Base-by-base conservation (phyloP, 768 basidiomycete species). In the Serpula lacrymans region DNA sequence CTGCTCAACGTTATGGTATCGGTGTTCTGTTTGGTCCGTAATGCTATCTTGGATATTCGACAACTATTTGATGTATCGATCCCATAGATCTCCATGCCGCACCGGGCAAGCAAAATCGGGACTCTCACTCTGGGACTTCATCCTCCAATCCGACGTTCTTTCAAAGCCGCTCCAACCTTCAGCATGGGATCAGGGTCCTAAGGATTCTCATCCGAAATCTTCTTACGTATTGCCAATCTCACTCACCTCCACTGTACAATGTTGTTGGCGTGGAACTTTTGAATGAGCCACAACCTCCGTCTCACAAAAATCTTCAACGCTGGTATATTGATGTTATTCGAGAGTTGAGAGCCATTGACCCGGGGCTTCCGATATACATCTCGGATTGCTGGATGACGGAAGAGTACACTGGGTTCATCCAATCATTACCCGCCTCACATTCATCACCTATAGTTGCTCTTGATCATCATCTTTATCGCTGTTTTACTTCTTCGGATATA, bases 401-500 rank as follows among this genome's bases (percentile, higher is more conserved):
- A 20, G 64, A 74, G 39, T 90, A 87, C 49, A 70, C 80, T 12
- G 63, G 70, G 7, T 85, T 74, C 51, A 64, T 80, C 51, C 60
- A 60, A 17, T 54, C 64, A 5, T 60, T 64, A 47, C 33, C 58
- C 33, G 8, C 50, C 42, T 9, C 40, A 39, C 28, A 53, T 42
- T 21, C 53, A 18, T 40, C 65, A 42, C 53, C 51, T 12, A 75
- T 78, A 21, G 65, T 80, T 14, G 78, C 83, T 11, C 65, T 90
- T 28, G 89, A 92, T 57, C 85, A 89, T 49, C 89, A 91, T 53
- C 71, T 91, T 16, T 92, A 91, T 53, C 77, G 89, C 18, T 88
- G 86, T 59, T 88, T 89, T 58, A 85, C 84, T 0, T 45, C 57
- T 0, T 63, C 63, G 1, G 89, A 92, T 57, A 74, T 60, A 13